Evolutionary conservation across 148 eudicot genomes (phyloP).

Genomic region (Cornus controversa): DNA sequence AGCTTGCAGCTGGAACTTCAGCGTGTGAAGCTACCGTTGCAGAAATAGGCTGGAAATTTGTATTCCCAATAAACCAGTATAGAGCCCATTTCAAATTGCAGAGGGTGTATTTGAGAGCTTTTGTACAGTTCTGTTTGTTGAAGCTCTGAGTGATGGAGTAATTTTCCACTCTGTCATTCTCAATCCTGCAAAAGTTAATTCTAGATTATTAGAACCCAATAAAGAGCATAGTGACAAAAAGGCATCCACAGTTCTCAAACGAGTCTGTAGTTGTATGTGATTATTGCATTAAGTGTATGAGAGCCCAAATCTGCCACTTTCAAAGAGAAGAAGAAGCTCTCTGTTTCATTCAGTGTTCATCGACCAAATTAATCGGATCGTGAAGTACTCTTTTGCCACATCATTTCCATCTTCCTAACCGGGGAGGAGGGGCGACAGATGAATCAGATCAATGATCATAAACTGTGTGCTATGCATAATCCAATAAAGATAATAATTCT

Average conservation of each 20-base stretch:
- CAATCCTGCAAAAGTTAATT: constrained; percentile 57
- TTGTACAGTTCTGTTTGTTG: constrained; percentile 94
- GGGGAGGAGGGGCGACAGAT: background rate
- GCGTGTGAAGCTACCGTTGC: constrained; percentile 46
- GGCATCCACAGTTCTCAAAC: background rate
- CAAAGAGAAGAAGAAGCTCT: too few species aligned
- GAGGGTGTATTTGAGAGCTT: constrained; percentile 95
- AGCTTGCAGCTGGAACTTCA: constrained; percentile 51
- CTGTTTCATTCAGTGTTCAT: too few species aligned
- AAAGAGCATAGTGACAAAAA: too few species aligned
- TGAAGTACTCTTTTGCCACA: background rate
- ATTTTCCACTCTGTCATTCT: constrained; percentile 77
- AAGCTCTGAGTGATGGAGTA: constrained; percentile 96
- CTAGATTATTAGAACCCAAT: background rate
- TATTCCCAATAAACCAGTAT: constrained; percentile 95
- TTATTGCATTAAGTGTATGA: background rate
- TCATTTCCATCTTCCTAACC: background rate
- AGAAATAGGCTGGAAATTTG: constrained; percentile 87
- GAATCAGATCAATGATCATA: background rate
- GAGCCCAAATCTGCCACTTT: background rate
- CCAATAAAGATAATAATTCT: too few species aligned
- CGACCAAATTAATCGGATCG: too few species aligned
- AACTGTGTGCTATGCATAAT: background rate
- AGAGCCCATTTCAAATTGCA: constrained; percentile 98
- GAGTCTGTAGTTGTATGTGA: background rate